Percentiles rank a stretch among this genome's conserved stretches.
Evolutionary conservation across 73 alveolate genomes (phyloP).

Genomic region (Uronychia binucleata): DNA sequence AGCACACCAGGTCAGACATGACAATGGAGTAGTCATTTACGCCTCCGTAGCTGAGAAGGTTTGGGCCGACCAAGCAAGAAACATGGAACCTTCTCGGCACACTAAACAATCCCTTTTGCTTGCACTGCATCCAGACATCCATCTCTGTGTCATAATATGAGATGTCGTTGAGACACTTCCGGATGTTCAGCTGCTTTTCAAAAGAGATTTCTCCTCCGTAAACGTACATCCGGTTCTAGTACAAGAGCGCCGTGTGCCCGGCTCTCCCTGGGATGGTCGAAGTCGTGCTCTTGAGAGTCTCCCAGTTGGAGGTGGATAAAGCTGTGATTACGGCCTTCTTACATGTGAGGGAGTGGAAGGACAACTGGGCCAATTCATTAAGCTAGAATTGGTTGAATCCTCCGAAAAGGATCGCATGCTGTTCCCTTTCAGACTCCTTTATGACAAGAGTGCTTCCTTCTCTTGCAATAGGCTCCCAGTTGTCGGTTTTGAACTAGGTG

Average conservation of each 20-base stretch:
- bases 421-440: not conserved
- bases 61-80: not conserved
- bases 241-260: not conserved
- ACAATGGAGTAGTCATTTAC: not conserved
- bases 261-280: not conserved
- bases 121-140: not conserved
- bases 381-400: not conserved
- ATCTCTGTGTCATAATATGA: not conserved
- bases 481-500: not conserved
- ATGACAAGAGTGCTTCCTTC: not conserved
- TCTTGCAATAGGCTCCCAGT: not conserved
- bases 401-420: not conserved
- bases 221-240: not conserved
- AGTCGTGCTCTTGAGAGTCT: too few species aligned
- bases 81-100: not conserved
- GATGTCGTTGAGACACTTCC: not conserved
- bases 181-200: not conserved
- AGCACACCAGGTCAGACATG: not conserved
- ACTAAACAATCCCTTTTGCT: not conserved
- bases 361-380: not conserved
- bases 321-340: too few species aligned
- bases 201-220: not conserved
- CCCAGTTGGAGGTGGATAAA: too few species aligned
- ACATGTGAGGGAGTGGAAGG: too few species aligned
- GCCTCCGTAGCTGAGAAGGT: not conserved